Evolutionary conservation across 2,329 filamentous ascomycete genomes (phyloP).

Genomic region (Colletotrichum plurivorum): DNA sequence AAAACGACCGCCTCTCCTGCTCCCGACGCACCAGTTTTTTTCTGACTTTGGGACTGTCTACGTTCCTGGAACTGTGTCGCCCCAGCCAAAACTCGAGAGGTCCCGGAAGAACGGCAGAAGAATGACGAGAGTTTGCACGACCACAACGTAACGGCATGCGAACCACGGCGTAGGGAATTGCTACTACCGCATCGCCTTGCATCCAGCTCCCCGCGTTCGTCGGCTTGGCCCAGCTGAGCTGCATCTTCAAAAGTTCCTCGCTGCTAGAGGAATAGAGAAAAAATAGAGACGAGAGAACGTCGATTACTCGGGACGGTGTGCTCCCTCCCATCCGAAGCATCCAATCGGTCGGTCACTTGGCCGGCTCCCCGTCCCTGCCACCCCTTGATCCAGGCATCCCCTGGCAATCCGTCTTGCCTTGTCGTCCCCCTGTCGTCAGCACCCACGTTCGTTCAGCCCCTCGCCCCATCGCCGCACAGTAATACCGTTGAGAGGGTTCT

Average conservation of each 20-base stretch:
- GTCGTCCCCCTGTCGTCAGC: slow-evolving; percentile 22
- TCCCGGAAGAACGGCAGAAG: too few species aligned
- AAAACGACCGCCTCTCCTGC: slow-evolving; percentile 16
- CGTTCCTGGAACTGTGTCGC: slow-evolving; percentile 8
- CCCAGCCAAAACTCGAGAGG: too few species aligned
- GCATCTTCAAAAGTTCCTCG: not conserved
- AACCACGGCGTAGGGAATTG: too few species aligned
- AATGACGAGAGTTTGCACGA: too few species aligned
- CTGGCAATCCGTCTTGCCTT: slow-evolving; percentile 23
- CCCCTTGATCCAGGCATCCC: slow-evolving; percentile 24
- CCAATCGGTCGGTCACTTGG: slow-evolving; percentile 34
- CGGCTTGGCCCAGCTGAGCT: too few species aligned
- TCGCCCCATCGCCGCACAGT: slow-evolving; percentile 19
- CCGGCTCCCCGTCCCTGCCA: not conserved
- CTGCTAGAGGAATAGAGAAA: not conserved
- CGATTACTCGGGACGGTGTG: not conserved
- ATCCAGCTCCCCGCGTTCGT: too few species aligned
- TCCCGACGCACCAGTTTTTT: slow-evolving; percentile 6
- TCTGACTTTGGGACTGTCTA: not conserved
- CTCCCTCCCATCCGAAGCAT: not conserved
- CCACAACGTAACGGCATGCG: too few species aligned
- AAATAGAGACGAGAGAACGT: not conserved
- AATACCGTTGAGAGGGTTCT: slow-evolving; percentile 22
- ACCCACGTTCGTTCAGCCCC: slow-evolving; percentile 28
- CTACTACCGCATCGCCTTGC: too few species aligned